These are phyloP conservation scores for Elsinoe necatrix DNA, from an alignment of 2,329 filamentous ascomycete species.

Conservation along the genomic window DNA sequence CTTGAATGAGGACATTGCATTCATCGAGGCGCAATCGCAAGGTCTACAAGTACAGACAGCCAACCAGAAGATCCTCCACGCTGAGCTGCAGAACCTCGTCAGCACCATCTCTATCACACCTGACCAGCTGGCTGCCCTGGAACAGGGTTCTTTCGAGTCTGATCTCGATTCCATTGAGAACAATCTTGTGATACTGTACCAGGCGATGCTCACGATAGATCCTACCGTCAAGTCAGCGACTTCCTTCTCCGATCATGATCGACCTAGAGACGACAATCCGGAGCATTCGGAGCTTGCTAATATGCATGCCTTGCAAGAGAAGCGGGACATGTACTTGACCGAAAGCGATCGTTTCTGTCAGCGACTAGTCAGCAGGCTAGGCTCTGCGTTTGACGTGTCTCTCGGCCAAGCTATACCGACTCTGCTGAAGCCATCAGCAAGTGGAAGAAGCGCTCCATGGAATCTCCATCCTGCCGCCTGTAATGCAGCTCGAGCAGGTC, in stretches of 20 bases:
- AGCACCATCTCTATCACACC: conserved; percentile 82
- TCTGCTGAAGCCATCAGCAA: conserved; percentile 25
- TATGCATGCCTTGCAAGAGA: conserved; percentile 91
- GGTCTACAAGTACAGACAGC: conserved; percentile 94
- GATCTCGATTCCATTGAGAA: conserved; percentile 71
- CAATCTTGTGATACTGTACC: conserved; percentile 73
- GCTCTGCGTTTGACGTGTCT: conserved; percentile 67
- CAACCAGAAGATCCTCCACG: conserved; percentile 89
- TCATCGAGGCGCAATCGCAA: conserved; percentile 94
- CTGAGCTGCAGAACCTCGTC: conserved; percentile 79
- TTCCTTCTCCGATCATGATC: conserved; percentile 45
- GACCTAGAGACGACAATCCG: conserved; percentile 26
- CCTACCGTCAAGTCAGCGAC: conserved; percentile 56
- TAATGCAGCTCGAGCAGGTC: conserved; percentile 58
- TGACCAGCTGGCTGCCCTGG: conserved; percentile 64
- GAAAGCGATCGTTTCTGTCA: conserved; percentile 71
- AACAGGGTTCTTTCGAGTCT: conserved; percentile 40
- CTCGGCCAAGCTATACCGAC: conserved; percentile 46
- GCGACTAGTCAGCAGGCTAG: conserved; percentile 73
- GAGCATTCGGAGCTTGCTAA: conserved; percentile 61
- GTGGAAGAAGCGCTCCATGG: conserved; percentile 33
- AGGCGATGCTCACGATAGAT: conserved; percentile 89
- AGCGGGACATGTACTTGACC: conserved; percentile 77
- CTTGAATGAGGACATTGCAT: conserved; percentile 88
- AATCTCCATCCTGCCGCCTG: conserved; percentile 64